A percentile compares a stretch with the other conserved stretches of the same genome.
phyloP scores from a whole-genome alignment of 768 basidiomycete genomes.

The Leccinellum luteum region DNA sequence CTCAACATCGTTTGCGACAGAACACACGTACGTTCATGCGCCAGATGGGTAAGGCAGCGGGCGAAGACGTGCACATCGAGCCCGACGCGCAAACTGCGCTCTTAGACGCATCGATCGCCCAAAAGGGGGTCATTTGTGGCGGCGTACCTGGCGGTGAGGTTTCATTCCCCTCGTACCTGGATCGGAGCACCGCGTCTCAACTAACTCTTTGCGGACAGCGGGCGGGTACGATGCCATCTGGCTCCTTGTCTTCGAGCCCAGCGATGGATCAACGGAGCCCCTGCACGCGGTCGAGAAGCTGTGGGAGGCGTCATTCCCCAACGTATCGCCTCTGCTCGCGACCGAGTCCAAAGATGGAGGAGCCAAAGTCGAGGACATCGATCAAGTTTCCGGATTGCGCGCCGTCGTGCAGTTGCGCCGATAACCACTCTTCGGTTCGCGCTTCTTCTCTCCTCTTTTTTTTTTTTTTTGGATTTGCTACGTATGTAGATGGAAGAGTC shows the following conservation, averaged over 20 bases:
- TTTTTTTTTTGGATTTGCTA: not conserved
- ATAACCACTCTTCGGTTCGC: conserved; percentile 3
- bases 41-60: conserved; percentile 70
- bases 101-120: conserved; percentile 70
- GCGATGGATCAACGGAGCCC: conserved; percentile 48
- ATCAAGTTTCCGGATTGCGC: conserved; percentile 53
- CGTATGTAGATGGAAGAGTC: conserved; percentile 3
- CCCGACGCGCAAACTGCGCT: conserved; percentile 83
- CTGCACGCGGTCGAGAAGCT: conserved; percentile 60
- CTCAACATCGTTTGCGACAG: conserved; percentile 37
- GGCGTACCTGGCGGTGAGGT: conserved; percentile 94
- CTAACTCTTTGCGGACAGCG: conserved; percentile 46
- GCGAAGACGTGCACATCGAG: conserved; percentile 77
- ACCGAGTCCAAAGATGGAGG: conserved; percentile 69
- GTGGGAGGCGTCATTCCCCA: conserved; percentile 56
- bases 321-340: conserved; percentile 70
- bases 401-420: conserved; percentile 32
- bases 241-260: conserved; percentile 76
- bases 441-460: not conserved
- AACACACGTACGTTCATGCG: conserved; percentile 78
- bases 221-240: conserved; percentile 98
- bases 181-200: not conserved
- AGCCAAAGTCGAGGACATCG: conserved; percentile 58
- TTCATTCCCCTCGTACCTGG: not conserved
- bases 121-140: conserved; percentile 87